These are phyloP conservation scores for Cnidoscolus chayamansa DNA, from an alignment of 441 rosid genomes.

Conservation along the genomic window DNA sequence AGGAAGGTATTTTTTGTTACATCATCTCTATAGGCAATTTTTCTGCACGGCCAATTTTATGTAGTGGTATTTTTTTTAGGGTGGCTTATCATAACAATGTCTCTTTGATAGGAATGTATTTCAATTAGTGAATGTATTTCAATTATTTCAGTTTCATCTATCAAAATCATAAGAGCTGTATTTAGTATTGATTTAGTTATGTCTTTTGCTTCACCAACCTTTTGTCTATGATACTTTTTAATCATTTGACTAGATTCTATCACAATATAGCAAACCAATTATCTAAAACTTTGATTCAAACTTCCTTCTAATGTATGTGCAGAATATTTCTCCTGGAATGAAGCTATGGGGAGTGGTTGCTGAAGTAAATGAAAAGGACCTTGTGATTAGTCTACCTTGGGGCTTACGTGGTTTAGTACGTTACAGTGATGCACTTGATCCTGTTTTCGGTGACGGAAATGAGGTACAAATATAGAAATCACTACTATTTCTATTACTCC, in stretches of 20 bases:
- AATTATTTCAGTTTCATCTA: not conserved
- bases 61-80: not conserved
- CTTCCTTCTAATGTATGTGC: constrained; percentile 20
- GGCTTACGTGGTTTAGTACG: constrained; percentile 95
- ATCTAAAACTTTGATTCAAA: not conserved
- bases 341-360: constrained; percentile 93
- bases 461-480: constrained; percentile 42
- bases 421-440: constrained; percentile 70
- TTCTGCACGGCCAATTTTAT: not conserved
- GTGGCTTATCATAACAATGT: not conserved
- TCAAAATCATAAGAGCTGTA: not conserved
- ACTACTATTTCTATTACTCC: not conserved
- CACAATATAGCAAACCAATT: not conserved
- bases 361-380: constrained; percentile 95
- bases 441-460: constrained; percentile 45
- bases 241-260: not conserved
- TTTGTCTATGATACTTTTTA: not conserved
- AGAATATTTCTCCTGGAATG: constrained; percentile 96
- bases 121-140: constrained; percentile 1
- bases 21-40: not conserved
- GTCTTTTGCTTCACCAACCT: not conserved
- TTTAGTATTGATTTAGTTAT: not conserved
- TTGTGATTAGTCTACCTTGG: constrained; percentile 86
- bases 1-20: not conserved
- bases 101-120: not conserved